Conservation (phyloP, 768 basidiomycete species). For the Hygrophorus pudorinus region DNA sequence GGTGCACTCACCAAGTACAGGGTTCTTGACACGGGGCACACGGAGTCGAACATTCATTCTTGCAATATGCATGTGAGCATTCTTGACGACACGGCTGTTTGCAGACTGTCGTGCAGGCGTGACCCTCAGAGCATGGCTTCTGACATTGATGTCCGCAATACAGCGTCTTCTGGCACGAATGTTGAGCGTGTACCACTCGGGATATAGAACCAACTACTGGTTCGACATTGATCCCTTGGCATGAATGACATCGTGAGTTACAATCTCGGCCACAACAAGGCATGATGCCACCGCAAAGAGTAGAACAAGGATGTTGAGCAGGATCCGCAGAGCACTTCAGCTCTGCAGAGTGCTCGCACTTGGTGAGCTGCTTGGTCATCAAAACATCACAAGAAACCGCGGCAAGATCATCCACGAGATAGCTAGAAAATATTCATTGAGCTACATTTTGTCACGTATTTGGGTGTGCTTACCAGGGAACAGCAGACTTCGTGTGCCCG, state of each 20-base stretch:
- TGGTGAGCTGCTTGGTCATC: slow-evolving; percentile 33
- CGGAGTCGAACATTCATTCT: slow-evolving; percentile 34
- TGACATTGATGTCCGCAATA: slow-evolving; percentile 50
- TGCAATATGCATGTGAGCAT: slow-evolving; percentile 46
- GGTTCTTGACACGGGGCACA: slow-evolving; percentile 56
- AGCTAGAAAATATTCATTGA: slow-evolving; percentile 21
- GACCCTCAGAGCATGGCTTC: slow-evolving; percentile 36
- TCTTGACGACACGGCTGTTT: slow-evolving; percentile 37
- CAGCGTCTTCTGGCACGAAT: slow-evolving; percentile 40
- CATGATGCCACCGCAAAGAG: slow-evolving; percentile 34
- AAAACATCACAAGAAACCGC: slow-evolving; percentile 31
- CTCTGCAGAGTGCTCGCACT: slow-evolving; percentile 42
- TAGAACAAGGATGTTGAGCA: slow-evolving; percentile 26
- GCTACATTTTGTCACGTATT: neutral
- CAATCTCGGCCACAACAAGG: slow-evolving; percentile 46
- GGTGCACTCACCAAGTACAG: slow-evolving; percentile 38
- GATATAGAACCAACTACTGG: neutral
- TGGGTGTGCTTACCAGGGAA: slow-evolving; percentile 38
- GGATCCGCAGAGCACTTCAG: slow-evolving; percentile 42
- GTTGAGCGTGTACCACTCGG: slow-evolving; percentile 26
- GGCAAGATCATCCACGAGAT: slow-evolving; percentile 33
- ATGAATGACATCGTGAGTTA: slow-evolving; percentile 35
- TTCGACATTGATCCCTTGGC: slow-evolving; percentile 25
- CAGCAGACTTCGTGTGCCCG: slow-evolving; percentile 34
- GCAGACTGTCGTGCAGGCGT: slow-evolving; percentile 40